Conservation (phyloP, 2,329 filamentous ascomycete species). For the Fusarium pseudocircinatum region DNA sequence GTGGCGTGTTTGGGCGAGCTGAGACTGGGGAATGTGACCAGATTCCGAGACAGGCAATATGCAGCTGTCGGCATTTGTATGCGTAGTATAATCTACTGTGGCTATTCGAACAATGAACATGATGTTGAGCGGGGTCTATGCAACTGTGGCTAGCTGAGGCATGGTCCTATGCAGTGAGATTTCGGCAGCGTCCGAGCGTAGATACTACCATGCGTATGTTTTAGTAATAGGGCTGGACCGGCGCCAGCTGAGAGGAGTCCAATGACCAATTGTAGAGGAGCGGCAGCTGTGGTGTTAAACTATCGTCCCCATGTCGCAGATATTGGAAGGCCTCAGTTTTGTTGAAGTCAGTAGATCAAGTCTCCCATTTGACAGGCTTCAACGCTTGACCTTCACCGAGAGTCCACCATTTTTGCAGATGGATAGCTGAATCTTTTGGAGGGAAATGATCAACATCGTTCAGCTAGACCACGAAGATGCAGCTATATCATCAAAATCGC, state of each 20-base stretch:
- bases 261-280: neutral
- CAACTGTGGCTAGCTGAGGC: neutral
- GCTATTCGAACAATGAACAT: rapidly evolving
- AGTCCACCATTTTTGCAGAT: rapidly evolving
- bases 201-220: rapidly evolving
- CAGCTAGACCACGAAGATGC: rapidly evolving
- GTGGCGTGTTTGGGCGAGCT: neutral
- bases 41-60: rapidly evolving
- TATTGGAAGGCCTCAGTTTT: neutral
- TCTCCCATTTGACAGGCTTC: neutral
- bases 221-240: neutral
- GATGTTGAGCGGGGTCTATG: neutral
- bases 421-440: rapidly evolving
- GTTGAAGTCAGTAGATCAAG: rapidly evolving
- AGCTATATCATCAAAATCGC: rapidly evolving
- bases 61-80: too few species aligned
- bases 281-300: too few species aligned
- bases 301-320: neutral
- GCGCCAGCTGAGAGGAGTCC: rapidly evolving
- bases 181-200: neutral
- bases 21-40: neutral
- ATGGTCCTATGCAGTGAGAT: neutral
- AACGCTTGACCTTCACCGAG: rapidly evolving
- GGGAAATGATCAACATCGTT: rapidly evolving
- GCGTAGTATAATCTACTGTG: rapidly evolving